Conservation (phyloP, 306 rosid species). For the Rubus parviflorus region DNA sequence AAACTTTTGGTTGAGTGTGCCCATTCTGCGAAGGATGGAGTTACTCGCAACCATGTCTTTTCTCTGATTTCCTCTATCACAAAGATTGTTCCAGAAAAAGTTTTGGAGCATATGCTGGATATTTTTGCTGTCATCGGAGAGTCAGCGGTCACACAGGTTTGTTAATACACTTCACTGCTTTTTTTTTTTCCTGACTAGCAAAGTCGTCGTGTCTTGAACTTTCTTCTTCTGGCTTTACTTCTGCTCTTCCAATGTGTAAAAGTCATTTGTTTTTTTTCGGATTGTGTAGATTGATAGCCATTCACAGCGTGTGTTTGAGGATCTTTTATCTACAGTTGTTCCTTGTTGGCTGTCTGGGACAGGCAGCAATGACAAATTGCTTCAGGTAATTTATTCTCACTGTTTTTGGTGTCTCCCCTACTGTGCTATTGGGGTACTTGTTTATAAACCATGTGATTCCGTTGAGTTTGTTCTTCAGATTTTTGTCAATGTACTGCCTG, state of each 20-base stretch:
- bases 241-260: not conserved
- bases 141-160: slow-evolving; percentile 79
- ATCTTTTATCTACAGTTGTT: slow-evolving; percentile 73
- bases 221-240: not conserved
- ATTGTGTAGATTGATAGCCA: slow-evolving; percentile 65
- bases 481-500: slow-evolving; percentile 67
- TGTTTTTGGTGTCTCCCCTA: slow-evolving; percentile 15
- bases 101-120: slow-evolving; percentile 62
- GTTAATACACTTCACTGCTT: slow-evolving; percentile 1
- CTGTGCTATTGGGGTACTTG: slow-evolving; percentile 13
- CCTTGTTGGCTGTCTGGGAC: slow-evolving; percentile 88
- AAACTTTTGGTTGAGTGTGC: slow-evolving; percentile 68
- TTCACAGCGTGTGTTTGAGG: slow-evolving; percentile 78
- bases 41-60: slow-evolving; percentile 75
- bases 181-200: not conserved
- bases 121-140: slow-evolving; percentile 68
- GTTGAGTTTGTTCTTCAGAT: slow-evolving; percentile 45
- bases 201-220: not conserved
- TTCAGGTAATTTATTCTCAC: slow-evolving; percentile 55
- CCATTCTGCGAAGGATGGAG: slow-evolving; percentile 44
- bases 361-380: slow-evolving; percentile 57
- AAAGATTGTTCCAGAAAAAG: slow-evolving; percentile 57
- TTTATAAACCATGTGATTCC: slow-evolving; percentile 24
- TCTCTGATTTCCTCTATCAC: slow-evolving; percentile 61
- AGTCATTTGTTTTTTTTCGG: not conserved